Base-by-base conservation (phyloP, 2,329 filamentous ascomycete genomes). In the Coniella lustricola region DNA sequence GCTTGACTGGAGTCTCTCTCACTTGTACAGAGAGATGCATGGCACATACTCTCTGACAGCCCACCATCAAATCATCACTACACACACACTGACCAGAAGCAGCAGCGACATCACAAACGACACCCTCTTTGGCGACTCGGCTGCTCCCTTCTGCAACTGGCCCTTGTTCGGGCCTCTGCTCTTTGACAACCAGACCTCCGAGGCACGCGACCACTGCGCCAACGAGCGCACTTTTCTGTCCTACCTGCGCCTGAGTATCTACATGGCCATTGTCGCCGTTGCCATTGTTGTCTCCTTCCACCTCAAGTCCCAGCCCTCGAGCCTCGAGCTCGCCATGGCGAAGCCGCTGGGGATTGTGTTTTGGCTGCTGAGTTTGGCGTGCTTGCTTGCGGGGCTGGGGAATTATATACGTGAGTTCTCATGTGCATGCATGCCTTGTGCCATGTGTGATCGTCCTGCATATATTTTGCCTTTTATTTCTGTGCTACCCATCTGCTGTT, bases 221-320 rank as follows among this genome's bases (percentile, higher is more conserved):
- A 89, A 89, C 54, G 86, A 90, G 66, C 71, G 86, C 64, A 90
- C 80, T 0, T 96, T 96, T 62, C 82, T 97, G 22, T 93, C 91
- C 2, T 96, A 93, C 77, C 80, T 97, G 17, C 83, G 90, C 3
- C 77, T 97, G 2, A 84, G 87, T 29, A 80, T 95, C 58, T 95
- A 95, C 70, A 90, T 97, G 78, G 82, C 89, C 55, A 75, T 98
- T 44, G 89, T 97, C 8, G 81, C 87, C 22, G 79, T 95, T 29
- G 91, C 93, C 44, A 95, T 98, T 56, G 82, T 95, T 9, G 75
- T 96, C 44, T 95, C 88, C 13, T 98, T 98, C 65, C 91, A 98
- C 62, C 76, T 98, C 43, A 90, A 90, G 61, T 73, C 73, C 16
- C 68, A 82, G 58, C 87, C 93, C 0, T 79, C 81, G 0, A 61